phyloP scores from a whole-genome alignment of 805 yeast genomes.

The Candida orba region DNA sequence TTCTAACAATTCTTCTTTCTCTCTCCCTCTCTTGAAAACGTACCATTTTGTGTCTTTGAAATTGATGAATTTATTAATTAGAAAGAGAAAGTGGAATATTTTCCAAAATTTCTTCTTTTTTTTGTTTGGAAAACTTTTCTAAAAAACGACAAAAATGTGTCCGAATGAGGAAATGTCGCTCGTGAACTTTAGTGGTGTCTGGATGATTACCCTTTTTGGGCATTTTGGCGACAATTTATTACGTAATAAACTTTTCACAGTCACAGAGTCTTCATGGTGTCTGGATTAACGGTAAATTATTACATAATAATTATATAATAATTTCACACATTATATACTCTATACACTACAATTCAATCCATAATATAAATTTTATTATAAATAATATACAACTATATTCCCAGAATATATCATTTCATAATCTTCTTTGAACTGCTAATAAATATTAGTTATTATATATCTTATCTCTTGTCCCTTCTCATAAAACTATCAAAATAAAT shows the following conservation, averaged over 20 bases:
- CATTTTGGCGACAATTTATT: neutral
- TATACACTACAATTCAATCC: neutral
- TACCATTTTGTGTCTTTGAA: conserved; percentile 9
- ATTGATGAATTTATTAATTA: neutral
- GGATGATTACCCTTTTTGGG: neutral
- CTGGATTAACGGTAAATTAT: too few relatives aligned
- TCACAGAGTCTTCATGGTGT: too few relatives aligned
- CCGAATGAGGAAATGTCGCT: neutral
- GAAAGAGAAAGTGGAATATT: conserved; percentile 4
- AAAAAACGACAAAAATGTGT: too few relatives aligned
- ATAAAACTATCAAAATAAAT: too few relatives aligned
- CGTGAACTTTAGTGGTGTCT: neutral
- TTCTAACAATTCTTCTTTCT: neutral
- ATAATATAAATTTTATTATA: neutral
- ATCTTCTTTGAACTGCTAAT: neutral
- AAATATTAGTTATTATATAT: too few relatives aligned
- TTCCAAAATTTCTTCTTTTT: neutral
- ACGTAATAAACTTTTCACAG: neutral
- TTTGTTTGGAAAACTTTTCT: neutral
- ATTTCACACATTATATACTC: too few relatives aligned
- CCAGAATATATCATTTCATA: neutral
- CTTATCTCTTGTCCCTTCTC: too few relatives aligned
- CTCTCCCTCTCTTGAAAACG: neutral
- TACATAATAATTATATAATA: too few relatives aligned
- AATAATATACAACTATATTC: too few relatives aligned